Base-by-base conservation (phyloP, 2,329 filamentous ascomycete species). In the Penicillium sp. region DNA sequence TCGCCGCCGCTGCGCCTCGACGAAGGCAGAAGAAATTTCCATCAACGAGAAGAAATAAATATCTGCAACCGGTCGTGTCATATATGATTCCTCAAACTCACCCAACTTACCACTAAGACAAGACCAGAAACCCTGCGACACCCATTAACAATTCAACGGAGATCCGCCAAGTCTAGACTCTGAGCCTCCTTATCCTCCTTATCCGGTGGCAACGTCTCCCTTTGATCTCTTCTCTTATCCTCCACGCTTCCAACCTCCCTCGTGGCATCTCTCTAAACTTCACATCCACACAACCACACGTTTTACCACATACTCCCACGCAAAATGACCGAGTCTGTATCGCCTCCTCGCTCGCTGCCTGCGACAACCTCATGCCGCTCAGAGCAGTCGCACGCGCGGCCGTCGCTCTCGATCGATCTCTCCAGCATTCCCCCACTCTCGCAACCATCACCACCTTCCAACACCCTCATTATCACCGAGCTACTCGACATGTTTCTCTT, bases 391-490 rank as follows among this genome's bases (percentile, higher is more conserved):
- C 68, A 68, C 25, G 69, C 69, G 14, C 73, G 72, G 50, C 74
- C 75, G 25, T 71, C 75, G 0, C 73, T 81, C 17, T 79, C 79
- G 0, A 72, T 83, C 43, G 80, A 82, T 61, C 72, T 83, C 42
- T 77, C 77, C 55, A 74, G 70, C 58, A 66, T 82, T 11, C 81
- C 81, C 28, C 67, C 78, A 5, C 73, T 82, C n/a, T 71, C 74
- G 1, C 73, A 76, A 54, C 81, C 81, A 34, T 72, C 78, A 14
- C 78, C 78, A 10, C 79, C 81, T 17, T 78, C 79, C 55, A 83
- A 83, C 68, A 83, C 81, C 12, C 80, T 83, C 56, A 71, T 83
- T 14, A 81, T 83, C 59, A 83, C 81, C 48, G 77, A 81, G 38
- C 75, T 83, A 4, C 72, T 78, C 54, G 75, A 81, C 63, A 73